phyloP scores from a whole-genome alignment of 75 land plant genomes.

The Isoetes taiwanensis region DNA sequence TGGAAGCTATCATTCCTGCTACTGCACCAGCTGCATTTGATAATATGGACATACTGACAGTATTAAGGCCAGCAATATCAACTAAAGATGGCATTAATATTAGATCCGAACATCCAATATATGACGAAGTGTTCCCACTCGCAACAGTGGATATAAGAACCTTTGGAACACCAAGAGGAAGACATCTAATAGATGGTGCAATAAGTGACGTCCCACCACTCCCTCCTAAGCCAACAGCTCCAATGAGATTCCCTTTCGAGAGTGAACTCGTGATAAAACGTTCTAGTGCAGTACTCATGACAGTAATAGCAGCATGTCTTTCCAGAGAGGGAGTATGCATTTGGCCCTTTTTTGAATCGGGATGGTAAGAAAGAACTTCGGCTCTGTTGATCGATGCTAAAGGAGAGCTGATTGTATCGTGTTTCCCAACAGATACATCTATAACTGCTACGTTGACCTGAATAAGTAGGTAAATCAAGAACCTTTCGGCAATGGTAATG shows the following conservation, averaged over 20 bases:
- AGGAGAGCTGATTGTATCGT: constrained; percentile 13
- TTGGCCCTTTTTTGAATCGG: constrained; percentile 6
- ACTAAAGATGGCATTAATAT: constrained; percentile 81
- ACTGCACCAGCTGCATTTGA: constrained; percentile 81
- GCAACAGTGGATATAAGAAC: constrained; percentile 85
- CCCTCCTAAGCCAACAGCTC: constrained; percentile 86
- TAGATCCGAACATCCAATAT: constrained; percentile 73
- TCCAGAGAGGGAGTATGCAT: constrained; percentile 38
- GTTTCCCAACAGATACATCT: constrained; percentile 55
- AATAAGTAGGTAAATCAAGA: too few species aligned
- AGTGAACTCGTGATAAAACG: constrained; percentile 32
- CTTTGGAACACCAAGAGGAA: constrained; percentile 84
- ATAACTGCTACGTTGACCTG: constrained; percentile 66
- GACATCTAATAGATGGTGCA: constrained; percentile 62
- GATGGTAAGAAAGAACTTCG: constrained; percentile 41
- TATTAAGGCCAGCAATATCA: constrained; percentile 65
- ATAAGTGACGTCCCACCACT: constrained; percentile 86
- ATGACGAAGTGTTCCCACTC: constrained; percentile 77
- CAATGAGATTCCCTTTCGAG: constrained; percentile 29
- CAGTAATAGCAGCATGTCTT: constrained; percentile 46
- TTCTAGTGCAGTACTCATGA: constrained; percentile 55
- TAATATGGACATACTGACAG: constrained; percentile 49
- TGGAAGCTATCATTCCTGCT: constrained; percentile 68
- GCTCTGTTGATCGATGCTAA: constrained; percentile 37
- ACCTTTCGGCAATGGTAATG: too few species aligned